phyloP scores from a whole-genome alignment of 352 stramenopile species.

The Pythium dissimile region DNA sequence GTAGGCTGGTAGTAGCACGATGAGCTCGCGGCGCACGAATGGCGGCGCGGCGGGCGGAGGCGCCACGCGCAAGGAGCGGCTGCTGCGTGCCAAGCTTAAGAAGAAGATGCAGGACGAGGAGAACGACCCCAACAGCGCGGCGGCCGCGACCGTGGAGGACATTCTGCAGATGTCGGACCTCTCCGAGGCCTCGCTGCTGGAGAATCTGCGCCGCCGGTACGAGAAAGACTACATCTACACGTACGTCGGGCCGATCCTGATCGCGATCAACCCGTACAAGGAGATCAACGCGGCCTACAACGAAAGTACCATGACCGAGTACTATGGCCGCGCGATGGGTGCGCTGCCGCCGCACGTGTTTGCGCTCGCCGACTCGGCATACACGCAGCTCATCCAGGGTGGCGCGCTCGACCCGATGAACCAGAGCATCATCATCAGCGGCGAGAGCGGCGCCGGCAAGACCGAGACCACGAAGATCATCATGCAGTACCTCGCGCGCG shows the following conservation, averaged over 20 bases:
- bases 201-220: slow-evolving; percentile 88
- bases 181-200: slow-evolving; percentile 87
- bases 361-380: slow-evolving; percentile 85
- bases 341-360: slow-evolving; percentile 89
- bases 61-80: slow-evolving; percentile 73
- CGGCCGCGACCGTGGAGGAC: slow-evolving; percentile 71
- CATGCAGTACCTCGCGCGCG: slow-evolving; percentile 85
- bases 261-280: slow-evolving; percentile 92
- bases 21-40: slow-evolving; percentile 26
- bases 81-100: slow-evolving; percentile 85
- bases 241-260: slow-evolving; percentile 89
- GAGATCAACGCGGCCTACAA: slow-evolving; percentile 62
- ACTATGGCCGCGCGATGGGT: slow-evolving; percentile 84
- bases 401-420: slow-evolving; percentile 78
- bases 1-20: not conserved
- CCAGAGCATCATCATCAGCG: slow-evolving; percentile 92
- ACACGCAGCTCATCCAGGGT: slow-evolving; percentile 86
- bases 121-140: slow-evolving; percentile 29
- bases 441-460: slow-evolving; percentile 88
- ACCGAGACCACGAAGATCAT: slow-evolving; percentile 92
- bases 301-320: slow-evolving; percentile 82
- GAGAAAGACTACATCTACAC: slow-evolving; percentile 94
- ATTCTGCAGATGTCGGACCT: slow-evolving; percentile 89
- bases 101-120: slow-evolving; percentile 82
- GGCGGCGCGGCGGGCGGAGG: slow-evolving; percentile 24